Conservation (phyloP, 2,329 filamentous ascomycete species). For the Penicillium palitans region DNA sequence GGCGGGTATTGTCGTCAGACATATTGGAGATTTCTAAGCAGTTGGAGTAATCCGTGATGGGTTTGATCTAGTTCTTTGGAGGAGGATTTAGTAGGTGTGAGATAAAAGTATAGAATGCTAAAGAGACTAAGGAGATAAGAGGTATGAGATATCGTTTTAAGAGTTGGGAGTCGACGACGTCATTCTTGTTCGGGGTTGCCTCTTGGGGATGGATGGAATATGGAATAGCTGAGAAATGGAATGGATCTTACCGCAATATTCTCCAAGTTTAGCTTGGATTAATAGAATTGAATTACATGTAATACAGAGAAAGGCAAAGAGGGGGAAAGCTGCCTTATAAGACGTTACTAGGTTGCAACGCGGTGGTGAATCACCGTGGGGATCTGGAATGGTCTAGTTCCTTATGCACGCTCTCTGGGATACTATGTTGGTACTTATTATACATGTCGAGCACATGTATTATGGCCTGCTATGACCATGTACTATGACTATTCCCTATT, state of each 20-base stretch:
- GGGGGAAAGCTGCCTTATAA: conserved; percentile 4
- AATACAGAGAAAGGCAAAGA: neutral
- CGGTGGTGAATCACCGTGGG: neutral
- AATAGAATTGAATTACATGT: neutral
- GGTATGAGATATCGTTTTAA: neutral
- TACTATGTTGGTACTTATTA: neutral
- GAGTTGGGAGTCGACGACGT: conserved; percentile 25
- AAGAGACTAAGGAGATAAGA: neutral
- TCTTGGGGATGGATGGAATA: neutral
- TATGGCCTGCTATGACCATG: neutral
- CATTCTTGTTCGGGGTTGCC: conserved; percentile 14
- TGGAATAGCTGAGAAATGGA: neutral
- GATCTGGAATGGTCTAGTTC: neutral
- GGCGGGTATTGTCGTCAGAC: conserved; percentile 26
- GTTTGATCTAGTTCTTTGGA: neutral
- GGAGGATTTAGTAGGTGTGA: neutral
- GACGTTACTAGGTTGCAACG: neutral
- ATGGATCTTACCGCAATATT: neutral
- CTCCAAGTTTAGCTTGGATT: neutral
- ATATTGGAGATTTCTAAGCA: conserved; percentile 19
- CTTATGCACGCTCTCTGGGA: neutral
- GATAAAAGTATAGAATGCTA: neutral
- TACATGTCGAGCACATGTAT: neutral
- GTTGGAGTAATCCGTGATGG: conserved; percentile 8
- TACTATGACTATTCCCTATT: neutral